Conservation (phyloP, 108 stramenopile species). For the Cylindrotheca closterium region DNA sequence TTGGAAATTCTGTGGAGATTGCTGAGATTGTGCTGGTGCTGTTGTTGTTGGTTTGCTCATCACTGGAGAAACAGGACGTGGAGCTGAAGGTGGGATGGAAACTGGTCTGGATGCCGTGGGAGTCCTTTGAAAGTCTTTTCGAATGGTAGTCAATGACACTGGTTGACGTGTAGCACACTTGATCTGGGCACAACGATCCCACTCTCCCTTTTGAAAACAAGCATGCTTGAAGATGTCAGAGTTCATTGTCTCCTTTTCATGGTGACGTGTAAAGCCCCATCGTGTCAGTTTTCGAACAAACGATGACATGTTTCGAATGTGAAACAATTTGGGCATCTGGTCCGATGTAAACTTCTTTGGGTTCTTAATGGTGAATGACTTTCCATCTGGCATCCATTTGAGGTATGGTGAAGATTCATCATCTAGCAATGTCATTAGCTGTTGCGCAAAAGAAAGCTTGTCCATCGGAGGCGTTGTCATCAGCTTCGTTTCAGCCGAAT, state of each 20-base stretch:
- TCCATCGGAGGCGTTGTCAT: not conserved
- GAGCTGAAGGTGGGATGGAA: no score
- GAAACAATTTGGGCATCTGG: constrained; percentile 43
- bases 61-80: not conserved
- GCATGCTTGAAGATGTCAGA: constrained; percentile 49
- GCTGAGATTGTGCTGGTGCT: no score
- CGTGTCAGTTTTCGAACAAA: constrained; percentile 55
- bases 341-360: constrained; percentile 42
- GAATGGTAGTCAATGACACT: no score
- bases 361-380: constrained; percentile 45
- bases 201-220: constrained; percentile 42
- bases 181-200: constrained; percentile 25
- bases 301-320: constrained; percentile 42
- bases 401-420: constrained; percentile 16
- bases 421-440: constrained; percentile 32
- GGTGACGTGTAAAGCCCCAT: constrained; percentile 40
- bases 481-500: not conserved
- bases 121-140: no score
- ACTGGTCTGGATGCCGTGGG: no score
- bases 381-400: constrained; percentile 48
- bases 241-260: constrained; percentile 28
- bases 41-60: not conserved
- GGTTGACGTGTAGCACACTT: constrained; percentile 7
- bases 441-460: constrained; percentile 41
- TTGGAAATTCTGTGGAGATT: no score